Evolutionary conservation across 371 early-diverging fungal species (phyloP).

Genomic region (Sporodiniella umbellata): DNA sequence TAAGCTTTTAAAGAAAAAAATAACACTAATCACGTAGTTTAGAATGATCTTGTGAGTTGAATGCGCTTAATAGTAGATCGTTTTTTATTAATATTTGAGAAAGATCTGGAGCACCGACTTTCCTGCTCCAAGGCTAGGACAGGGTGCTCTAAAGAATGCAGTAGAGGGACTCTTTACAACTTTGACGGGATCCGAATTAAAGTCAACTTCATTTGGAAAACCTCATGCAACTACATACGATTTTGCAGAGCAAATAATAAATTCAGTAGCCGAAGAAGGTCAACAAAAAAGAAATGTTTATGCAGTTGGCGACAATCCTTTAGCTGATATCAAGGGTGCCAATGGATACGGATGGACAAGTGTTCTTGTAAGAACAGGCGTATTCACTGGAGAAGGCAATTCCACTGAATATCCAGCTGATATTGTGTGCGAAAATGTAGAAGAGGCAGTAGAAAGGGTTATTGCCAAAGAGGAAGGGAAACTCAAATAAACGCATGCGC

Average conservation of each 20-base stretch:
- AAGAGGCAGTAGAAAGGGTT: slow-evolving; percentile 29
- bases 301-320: slow-evolving; percentile 80
- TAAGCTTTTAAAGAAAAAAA: slow-evolving; percentile 15
- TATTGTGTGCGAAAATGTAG: not conserved
- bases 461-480: slow-evolving; percentile 32
- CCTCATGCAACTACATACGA: slow-evolving; percentile 73
- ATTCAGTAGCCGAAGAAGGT: slow-evolving; percentile 14
- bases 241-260: slow-evolving; percentile 61
- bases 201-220: slow-evolving; percentile 82
- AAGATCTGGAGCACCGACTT: slow-evolving; percentile 85
- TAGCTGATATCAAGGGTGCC: slow-evolving; percentile 78
- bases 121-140: slow-evolving; percentile 74
- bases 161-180: slow-evolving; percentile 53
- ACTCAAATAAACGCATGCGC: too few species aligned
- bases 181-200: slow-evolving; percentile 39
- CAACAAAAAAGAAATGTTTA: slow-evolving; percentile 35
- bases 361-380: slow-evolving; percentile 80
- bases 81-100: too few species aligned
- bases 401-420: slow-evolving; percentile 32
- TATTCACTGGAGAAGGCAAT: slow-evolving; percentile 58
- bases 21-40: not conserved
- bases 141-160: slow-evolving; percentile 75
- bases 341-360: slow-evolving; percentile 80
- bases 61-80: not conserved
- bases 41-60: slow-evolving; percentile 43